Percentiles rank a stretch among this genome's conserved stretches.
These are phyloP conservation scores for Saccharomycopsis fodiens DNA, from an alignment of 805 yeast genomes.

Conservation along the genomic window DNA sequence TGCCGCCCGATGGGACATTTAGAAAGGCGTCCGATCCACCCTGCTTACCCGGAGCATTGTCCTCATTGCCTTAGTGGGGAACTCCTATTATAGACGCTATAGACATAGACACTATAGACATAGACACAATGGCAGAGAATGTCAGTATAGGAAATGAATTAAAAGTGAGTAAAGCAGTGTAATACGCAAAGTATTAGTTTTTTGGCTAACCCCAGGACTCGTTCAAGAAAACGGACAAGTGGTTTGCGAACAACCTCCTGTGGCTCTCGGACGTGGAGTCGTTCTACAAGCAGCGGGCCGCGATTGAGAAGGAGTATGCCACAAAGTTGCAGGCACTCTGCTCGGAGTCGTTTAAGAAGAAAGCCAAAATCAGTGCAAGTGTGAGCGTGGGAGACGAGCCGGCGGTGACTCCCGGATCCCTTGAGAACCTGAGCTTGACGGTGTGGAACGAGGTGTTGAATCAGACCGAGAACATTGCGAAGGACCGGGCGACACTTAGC, in stretches of 20 bases:
- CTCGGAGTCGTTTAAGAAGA: constrained; percentile 64
- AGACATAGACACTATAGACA: no score
- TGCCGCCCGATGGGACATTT: no score
- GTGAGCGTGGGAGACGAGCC: constrained; percentile 91
- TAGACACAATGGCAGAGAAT: constrained; percentile 11
- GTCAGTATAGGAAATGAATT: constrained; percentile 25
- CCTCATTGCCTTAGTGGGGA: no score
- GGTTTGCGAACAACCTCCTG: constrained; percentile 66
- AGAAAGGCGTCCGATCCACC: no score
- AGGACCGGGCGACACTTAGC: constrained; percentile 53
- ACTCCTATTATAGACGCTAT: not conserved
- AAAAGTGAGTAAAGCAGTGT: constrained; percentile 16
- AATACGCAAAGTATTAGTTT: not conserved
- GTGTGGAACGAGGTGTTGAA: constrained; percentile 85
- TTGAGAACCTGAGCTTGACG: constrained; percentile 79
- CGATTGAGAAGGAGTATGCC: constrained; percentile 78
- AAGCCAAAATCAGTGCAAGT: constrained; percentile 57
- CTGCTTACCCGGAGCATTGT: no score
- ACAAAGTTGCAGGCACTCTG: constrained; percentile 55
- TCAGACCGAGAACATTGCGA: constrained; percentile 74
- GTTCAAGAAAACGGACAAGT: constrained; percentile 65
- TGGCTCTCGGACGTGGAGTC: constrained; percentile 76
- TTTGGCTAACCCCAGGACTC: constrained; percentile 13
- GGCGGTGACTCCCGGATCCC: constrained; percentile 85
- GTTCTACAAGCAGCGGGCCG: constrained; percentile 78